These are phyloP conservation scores for Fusarium pseudonygamai DNA, from an alignment of 2,329 filamentous ascomycete genomes.

Conservation along the genomic window DNA sequence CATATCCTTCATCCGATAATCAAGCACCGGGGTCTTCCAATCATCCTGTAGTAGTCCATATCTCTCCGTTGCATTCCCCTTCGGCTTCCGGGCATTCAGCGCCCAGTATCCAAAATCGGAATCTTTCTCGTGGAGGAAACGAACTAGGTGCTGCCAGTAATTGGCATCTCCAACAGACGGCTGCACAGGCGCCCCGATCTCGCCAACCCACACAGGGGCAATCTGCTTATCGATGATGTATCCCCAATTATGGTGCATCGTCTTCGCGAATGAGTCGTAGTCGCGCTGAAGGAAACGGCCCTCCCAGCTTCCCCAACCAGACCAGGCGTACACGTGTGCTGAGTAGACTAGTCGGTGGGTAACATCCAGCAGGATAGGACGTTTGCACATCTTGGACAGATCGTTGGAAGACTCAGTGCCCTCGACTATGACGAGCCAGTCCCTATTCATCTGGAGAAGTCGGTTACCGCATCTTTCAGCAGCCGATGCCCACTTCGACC, in stretches of 20 bases:
- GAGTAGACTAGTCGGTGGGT: constrained; percentile 70
- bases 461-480: constrained; percentile 71
- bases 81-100: constrained; percentile 72
- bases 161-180: constrained; percentile 67
- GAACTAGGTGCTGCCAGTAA: constrained; percentile 73
- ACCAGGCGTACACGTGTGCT: constrained; percentile 75
- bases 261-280: constrained; percentile 69
- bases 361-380: constrained; percentile 67
- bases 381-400: constrained; percentile 62
- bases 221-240: constrained; percentile 62
- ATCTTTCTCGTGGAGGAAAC: constrained; percentile 65
- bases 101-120: constrained; percentile 78
- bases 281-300: constrained; percentile 68
- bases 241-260: constrained; percentile 73
- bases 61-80: constrained; percentile 64
- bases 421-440: constrained; percentile 75
- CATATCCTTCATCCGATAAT: constrained; percentile 72
- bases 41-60: constrained; percentile 71
- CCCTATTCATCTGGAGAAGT: constrained; percentile 65
- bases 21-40: constrained; percentile 69
- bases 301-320: constrained; percentile 70
- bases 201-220: constrained; percentile 73
- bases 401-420: constrained; percentile 75
- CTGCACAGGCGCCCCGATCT: constrained; percentile 67
- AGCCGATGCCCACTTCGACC: constrained; percentile 70